A percentile compares a stretch with the other conserved stretches of the same genome.
These are phyloP conservation scores for Miscanthus lutarioriparius DNA, from an alignment of 176 grass and related monocot species.

Conservation along the genomic window DNA sequence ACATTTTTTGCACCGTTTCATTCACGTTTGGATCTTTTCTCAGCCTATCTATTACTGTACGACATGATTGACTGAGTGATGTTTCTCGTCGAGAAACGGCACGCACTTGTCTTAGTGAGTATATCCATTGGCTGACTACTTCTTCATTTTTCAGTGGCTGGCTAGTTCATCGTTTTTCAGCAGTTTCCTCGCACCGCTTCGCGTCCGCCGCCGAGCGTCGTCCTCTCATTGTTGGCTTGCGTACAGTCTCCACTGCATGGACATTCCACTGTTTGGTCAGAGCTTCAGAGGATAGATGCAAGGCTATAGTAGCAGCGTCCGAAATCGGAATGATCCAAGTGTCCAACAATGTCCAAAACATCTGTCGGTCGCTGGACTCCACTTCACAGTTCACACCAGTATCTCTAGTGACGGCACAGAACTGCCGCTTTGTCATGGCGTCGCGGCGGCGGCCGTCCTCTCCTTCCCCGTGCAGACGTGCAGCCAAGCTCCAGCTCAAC, in stretches of 20 bases:
- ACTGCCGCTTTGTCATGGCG: not conserved
- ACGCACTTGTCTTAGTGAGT: not conserved
- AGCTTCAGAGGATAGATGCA: too few species aligned
- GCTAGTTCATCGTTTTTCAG: not conserved
- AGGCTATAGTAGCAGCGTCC: not conserved
- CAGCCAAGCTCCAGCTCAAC: not conserved
- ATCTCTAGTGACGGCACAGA: not conserved
- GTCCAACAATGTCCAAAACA: not conserved
- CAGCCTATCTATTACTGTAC: not conserved
- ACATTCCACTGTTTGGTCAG: not conserved
- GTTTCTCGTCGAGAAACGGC: not conserved
- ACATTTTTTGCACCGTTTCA: not conserved
- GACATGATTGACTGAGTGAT: not conserved
- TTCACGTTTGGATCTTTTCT: not conserved
- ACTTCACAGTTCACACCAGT: not conserved
- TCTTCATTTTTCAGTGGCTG: not conserved
- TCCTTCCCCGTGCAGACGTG: not conserved
- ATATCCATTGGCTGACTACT: not conserved
- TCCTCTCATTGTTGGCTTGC: too few species aligned
- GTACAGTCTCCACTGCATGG: too few species aligned
- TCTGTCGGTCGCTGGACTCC: not conserved
- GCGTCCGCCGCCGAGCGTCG: too few species aligned
- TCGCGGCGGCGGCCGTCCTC: not conserved
- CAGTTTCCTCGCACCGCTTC: not conserved
- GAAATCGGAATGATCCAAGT: too few species aligned